phyloP scores from a whole-genome alignment of 2,329 filamentous ascomycete species.

The Colletotrichum lupini region DNA sequence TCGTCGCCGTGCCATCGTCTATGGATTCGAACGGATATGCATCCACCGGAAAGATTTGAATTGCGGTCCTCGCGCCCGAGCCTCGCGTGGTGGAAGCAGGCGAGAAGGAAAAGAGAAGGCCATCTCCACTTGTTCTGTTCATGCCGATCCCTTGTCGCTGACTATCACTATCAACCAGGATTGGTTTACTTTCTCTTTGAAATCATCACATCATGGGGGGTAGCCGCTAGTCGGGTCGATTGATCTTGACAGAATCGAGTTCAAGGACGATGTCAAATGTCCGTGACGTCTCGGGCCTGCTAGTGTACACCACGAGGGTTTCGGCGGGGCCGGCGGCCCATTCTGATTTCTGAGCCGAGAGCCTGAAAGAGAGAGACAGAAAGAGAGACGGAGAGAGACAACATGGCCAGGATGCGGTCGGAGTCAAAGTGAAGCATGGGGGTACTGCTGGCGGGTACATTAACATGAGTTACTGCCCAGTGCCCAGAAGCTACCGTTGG shows the following conservation, averaged over 20 bases:
- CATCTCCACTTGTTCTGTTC: constrained; percentile 5
- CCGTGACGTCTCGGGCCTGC: constrained; percentile 10
- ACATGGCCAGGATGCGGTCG: too few relatives aligned
- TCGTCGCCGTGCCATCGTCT: not conserved
- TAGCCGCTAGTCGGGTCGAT: not conserved
- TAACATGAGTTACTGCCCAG: too few relatives aligned
- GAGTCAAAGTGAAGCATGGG: too few relatives aligned
- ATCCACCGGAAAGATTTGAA: not conserved
- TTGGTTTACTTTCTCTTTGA: not conserved
- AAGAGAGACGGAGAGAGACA: too few relatives aligned
- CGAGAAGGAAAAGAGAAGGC: not conserved
- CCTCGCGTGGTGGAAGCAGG: not conserved
- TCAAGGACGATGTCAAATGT: not conserved
- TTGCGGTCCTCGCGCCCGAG: not conserved
- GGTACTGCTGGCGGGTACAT: too few relatives aligned
- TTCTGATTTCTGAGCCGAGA: too few relatives aligned
- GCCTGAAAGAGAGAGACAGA: too few relatives aligned
- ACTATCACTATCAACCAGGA: not conserved
- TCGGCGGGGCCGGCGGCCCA: not conserved
- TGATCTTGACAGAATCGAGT: constrained; percentile 1
- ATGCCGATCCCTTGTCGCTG: constrained; percentile 3
- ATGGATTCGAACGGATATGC: not conserved
- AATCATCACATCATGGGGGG: constrained; percentile 11
- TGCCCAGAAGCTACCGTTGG: not conserved
- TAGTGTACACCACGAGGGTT: not conserved